These are phyloP conservation scores for Cicer cuneatum DNA, from an alignment of 306 rosid species.

Conservation along the genomic window DNA sequence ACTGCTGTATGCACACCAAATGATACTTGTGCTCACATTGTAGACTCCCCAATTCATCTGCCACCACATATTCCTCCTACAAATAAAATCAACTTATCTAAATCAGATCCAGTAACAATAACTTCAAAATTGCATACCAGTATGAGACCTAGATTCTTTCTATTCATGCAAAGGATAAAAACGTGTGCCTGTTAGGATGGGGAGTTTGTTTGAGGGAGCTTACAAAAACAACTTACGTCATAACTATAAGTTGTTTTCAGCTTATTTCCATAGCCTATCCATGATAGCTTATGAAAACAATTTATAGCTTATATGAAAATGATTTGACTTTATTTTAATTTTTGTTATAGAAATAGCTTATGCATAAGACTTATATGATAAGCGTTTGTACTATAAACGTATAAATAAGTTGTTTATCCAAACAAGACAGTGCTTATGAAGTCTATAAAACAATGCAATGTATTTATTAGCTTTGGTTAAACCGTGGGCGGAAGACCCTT, in stretches of 20 bases:
- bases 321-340: too few species aligned
- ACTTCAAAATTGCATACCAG: constrained; percentile 18
- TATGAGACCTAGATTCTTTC: not conserved
- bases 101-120: constrained; percentile 18
- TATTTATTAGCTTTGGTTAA: not conserved
- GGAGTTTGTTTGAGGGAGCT: too few species aligned
- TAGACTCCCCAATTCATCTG: constrained; percentile 79
- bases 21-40: constrained; percentile 81
- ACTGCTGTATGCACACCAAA: constrained; percentile 71
- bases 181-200: not conserved
- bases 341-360: too few species aligned
- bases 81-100: constrained; percentile 19
- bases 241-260: too few species aligned
- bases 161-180: constrained; percentile 4
- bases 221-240: too few species aligned
- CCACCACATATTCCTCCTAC: constrained; percentile 83
- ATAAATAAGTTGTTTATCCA: too few species aligned
- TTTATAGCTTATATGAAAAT: too few species aligned
- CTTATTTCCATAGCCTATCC: too few species aligned
- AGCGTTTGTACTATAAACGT: too few species aligned
- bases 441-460: not conserved
- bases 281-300: too few species aligned
- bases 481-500: not conserved
- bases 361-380: too few species aligned
- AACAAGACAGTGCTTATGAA: not conserved